Evolutionary conservation across 2,329 filamentous ascomycete species (phyloP), one percentile per base, ranked within the genome.

Genomic region (Didymella lethalis): DNA sequence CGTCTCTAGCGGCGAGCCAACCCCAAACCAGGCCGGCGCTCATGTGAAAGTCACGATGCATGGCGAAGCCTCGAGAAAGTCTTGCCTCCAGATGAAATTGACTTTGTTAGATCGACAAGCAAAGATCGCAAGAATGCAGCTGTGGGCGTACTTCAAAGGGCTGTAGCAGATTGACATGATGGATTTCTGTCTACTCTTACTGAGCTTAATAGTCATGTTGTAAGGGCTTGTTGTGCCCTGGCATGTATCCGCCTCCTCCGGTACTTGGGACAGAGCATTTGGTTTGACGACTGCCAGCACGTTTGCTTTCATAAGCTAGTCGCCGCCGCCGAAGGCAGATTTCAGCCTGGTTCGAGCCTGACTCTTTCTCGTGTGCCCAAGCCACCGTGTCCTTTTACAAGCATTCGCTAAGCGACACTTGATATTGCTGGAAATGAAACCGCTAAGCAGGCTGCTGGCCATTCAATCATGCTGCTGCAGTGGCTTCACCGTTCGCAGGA

Each of bases 401-500:
- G 34, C 47, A 43, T 49, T 25, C 31, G 40, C n/a, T 23, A 14
- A 18, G 8, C 38, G 46, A 48, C 16, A 25, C 45, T 34, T 34
- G 32, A 25, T 16, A 1, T 25, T 26, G 18, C 28, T 47, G 12
- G 20, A 11, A 14, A 11, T 59, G 34, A 18, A 4, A 34, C 40
- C 36, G 32, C 36, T 20, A 47, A 34, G 23, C 28, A 59, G 32
- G 23, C 26, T 20, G 26, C 14, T 38, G 6, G 10, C 28, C 16
- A 29, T 7, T 20, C 28, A 6, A 12, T 61, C 65, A 68, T 34
- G 63, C 48, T 23, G 65, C 63, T 60, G 63, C 61, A 29, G 67
- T 57, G 25, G 60, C 63, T 49, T 71, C 69, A 32, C 68, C 74
- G 36, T 71, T 73, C 26, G 67, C 61, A 38, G 65, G 52, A 20